Conservation (phyloP, 768 basidiomycete species). For the Mycena rosella region DNA sequence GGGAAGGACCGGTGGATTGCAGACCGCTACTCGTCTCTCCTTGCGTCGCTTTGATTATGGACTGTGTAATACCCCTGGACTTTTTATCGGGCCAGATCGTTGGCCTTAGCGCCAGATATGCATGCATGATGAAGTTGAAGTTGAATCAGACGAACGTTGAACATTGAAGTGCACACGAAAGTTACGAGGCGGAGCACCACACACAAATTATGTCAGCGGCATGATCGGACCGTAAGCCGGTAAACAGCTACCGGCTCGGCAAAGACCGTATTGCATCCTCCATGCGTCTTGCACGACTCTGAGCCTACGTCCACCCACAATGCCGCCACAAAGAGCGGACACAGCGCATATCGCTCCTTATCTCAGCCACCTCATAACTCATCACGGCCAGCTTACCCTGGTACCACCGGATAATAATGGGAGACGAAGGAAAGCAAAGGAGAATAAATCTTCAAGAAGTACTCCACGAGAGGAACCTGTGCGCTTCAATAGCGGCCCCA, state of each 20-base stretch:
- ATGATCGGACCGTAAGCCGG: too few relatives aligned
- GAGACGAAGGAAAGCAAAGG: slow-evolving; percentile 58
- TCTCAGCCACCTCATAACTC: slow-evolving; percentile 67
- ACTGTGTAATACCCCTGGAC: too few relatives aligned
- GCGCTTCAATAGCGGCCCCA: slow-evolving; percentile 60
- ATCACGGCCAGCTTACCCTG: slow-evolving; percentile 65
- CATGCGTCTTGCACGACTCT: slow-evolving; percentile 36
- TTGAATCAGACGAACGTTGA: too few relatives aligned
- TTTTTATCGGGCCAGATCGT: too few relatives aligned
- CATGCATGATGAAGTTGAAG: too few relatives aligned
- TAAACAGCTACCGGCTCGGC: neutral
- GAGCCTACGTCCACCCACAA: slow-evolving; percentile 32
- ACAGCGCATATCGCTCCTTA: slow-evolving; percentile 68
- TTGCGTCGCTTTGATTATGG: slow-evolving; percentile 16
- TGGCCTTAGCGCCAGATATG: neutral
- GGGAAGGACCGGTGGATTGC: slow-evolving; percentile 27
- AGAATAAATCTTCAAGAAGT: slow-evolving; percentile 53
- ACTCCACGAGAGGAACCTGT: slow-evolving; percentile 59
- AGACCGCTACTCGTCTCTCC: slow-evolving; percentile 25
- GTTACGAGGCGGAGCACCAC: too few relatives aligned
- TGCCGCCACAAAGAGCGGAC: slow-evolving; percentile 63
- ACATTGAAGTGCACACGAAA: too few relatives aligned
- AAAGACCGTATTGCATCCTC: slow-evolving; percentile 14
- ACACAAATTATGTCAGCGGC: too few relatives aligned
- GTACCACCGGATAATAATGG: slow-evolving; percentile 66